Evolutionary conservation across 495 filamentous ascomycete genomes (phyloP).

Genomic region (Haplographium delicatum): DNA sequence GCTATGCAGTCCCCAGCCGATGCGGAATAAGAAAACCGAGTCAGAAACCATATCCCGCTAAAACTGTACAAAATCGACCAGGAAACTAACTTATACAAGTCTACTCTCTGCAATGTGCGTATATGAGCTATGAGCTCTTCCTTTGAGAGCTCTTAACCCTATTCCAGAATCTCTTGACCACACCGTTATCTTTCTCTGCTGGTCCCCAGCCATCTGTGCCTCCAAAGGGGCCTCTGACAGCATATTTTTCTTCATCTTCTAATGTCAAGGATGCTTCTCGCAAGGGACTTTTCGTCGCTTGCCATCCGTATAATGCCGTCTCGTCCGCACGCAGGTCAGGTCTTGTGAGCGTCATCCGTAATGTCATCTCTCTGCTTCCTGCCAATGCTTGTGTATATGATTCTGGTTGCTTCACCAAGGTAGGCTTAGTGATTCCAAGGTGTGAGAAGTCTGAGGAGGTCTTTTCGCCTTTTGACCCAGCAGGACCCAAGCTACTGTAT

Average conservation of each 20-base stretch:
- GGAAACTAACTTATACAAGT: not conserved
- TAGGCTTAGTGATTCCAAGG: slow-evolving; percentile 18
- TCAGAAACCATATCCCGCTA: slow-evolving; percentile 13
- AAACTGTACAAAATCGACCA: slow-evolving; percentile 12
- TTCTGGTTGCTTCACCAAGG: slow-evolving; percentile 27
- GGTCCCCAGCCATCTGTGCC: slow-evolving; percentile 39
- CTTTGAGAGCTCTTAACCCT: slow-evolving; percentile 32
- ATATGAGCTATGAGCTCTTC: slow-evolving; percentile 9
- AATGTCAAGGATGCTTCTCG: slow-evolving; percentile 35
- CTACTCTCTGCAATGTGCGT: too few relatives aligned
- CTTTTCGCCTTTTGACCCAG: slow-evolving; percentile 11
- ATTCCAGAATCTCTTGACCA: slow-evolving; percentile 53
- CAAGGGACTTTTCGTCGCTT: slow-evolving; percentile 44
- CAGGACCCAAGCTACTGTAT: not conserved
- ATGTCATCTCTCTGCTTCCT: slow-evolving; percentile 80
- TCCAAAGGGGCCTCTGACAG: slow-evolving; percentile 23
- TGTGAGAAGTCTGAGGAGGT: slow-evolving; percentile 24
- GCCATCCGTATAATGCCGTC: slow-evolving; percentile 55
- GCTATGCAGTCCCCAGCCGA: slow-evolving; percentile 5
- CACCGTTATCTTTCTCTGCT: slow-evolving; percentile 36
- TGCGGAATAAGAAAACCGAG: too few relatives aligned
- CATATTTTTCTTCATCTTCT: slow-evolving; percentile 21
- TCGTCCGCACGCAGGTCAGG: slow-evolving; percentile 75
- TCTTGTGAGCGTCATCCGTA: slow-evolving; percentile 89
- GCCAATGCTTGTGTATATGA: slow-evolving; percentile 49